These are phyloP conservation scores for Knufia fluminis DNA, from an alignment of 2,329 filamentous ascomycete species.

Conservation along the genomic window DNA sequence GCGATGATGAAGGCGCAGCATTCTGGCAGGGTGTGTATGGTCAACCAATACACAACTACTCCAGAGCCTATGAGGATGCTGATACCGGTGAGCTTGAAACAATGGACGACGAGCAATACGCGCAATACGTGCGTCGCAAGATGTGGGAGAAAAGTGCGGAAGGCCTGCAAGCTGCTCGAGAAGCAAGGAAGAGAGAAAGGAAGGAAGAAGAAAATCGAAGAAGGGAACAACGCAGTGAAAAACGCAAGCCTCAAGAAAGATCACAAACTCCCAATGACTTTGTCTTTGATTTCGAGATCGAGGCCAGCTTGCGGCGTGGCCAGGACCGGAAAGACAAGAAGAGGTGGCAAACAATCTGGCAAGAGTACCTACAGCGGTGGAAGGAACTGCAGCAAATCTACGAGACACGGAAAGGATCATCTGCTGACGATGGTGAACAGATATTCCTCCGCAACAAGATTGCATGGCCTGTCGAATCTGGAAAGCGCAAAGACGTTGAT, in stretches of 20 bases:
- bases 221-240: conserved; percentile 29
- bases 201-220: conserved; percentile 36
- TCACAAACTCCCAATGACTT: conserved; percentile 23
- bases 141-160: conserved; percentile 97
- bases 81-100: conserved; percentile 55
- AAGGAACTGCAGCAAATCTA: conserved; percentile 33
- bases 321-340: conserved; percentile 51
- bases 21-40: conserved; percentile 98
- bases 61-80: conserved; percentile 43
- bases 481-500: conserved; percentile 47
- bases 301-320: conserved; percentile 58
- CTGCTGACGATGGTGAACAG: conserved; percentile 13
- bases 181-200: conserved; percentile 48
- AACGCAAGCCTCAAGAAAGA: conserved; percentile 30
- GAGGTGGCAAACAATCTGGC: conserved; percentile 53
- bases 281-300: conserved; percentile 54
- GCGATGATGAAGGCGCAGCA: conserved; percentile 87
- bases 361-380: conserved; percentile 58
- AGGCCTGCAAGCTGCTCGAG: conserved; percentile 68
- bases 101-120: conserved; percentile 92
- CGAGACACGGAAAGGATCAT: conserved; percentile 12
- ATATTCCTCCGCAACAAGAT: conserved; percentile 36
- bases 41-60: conserved; percentile 80
- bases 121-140: conserved; percentile 67
- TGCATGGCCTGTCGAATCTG: conserved; percentile 65